Evolutionary conservation across 768 basidiomycete species (phyloP).

Genomic region (Boletus fagicola): DNA sequence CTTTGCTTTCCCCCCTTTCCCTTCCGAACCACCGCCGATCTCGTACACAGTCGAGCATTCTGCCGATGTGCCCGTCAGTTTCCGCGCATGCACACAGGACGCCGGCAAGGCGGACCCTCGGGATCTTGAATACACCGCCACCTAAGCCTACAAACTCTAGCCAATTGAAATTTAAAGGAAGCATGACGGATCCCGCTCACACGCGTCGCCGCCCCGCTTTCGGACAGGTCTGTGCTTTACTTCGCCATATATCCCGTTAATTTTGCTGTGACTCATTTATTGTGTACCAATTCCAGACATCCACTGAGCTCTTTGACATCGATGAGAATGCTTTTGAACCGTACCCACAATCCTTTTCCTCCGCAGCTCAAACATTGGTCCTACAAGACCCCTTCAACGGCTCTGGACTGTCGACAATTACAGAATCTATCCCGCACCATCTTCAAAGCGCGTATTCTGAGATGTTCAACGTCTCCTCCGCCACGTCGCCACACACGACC

Average conservation of each 20-base stretch:
- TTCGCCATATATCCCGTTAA: slow-evolving; percentile 10
- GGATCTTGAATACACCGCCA: slow-evolving; percentile 56
- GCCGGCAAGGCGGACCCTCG: slow-evolving; percentile 37
- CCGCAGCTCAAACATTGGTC: slow-evolving; percentile 33
- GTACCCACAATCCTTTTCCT: slow-evolving; percentile 40
- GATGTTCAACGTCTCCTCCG: slow-evolving; percentile 20
- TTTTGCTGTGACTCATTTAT: slow-evolving; percentile 16
- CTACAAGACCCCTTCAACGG: slow-evolving; percentile 46
- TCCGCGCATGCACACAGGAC: slow-evolving; percentile 30
- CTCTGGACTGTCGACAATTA: slow-evolving; percentile 32
- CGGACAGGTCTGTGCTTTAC: slow-evolving; percentile 37
- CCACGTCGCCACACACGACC: slow-evolving; percentile 25
- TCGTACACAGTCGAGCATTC: slow-evolving; percentile 54
- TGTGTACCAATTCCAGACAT: slow-evolving; percentile 35
- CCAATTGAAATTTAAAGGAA: slow-evolving; percentile 65
- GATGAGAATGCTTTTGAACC: slow-evolving; percentile 67
- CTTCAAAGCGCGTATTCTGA: slow-evolving; percentile 21
- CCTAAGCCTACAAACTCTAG: slow-evolving; percentile 54
- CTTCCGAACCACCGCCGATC: slow-evolving; percentile 54
- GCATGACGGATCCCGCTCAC: slow-evolving; percentile 68
- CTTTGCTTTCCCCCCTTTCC: slow-evolving; percentile 58
- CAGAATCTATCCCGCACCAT: slow-evolving; percentile 29
- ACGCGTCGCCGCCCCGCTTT: slow-evolving; percentile 41
- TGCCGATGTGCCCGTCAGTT: slow-evolving; percentile 33
- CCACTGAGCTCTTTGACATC: slow-evolving; percentile 66